Evolutionary conservation across 2,329 filamentous ascomycete species (phyloP).

Genomic region (Graphilbum ipis-grandicollis): DNA sequence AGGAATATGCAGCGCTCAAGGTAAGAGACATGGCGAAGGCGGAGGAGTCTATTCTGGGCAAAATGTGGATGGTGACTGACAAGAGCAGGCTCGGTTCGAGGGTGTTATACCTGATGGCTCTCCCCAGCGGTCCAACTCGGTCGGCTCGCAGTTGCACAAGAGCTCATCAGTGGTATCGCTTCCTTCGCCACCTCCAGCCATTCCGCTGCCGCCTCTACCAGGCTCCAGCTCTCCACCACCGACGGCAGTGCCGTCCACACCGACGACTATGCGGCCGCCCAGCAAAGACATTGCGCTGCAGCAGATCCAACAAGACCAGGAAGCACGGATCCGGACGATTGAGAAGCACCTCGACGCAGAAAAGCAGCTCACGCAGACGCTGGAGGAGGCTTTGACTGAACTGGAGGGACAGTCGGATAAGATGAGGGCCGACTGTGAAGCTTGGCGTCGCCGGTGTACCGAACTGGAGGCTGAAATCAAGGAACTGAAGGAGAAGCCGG

Average conservation of each 20-base stretch:
- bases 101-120: conserved; percentile 21
- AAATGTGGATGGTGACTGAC: not conserved
- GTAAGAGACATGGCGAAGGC: too few relatives aligned
- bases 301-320: conserved; percentile 85
- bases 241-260: conserved; percentile 28
- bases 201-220: conserved; percentile 86
- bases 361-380: conserved; percentile 85
- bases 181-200: conserved; percentile 85
- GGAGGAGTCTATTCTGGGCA: not conserved
- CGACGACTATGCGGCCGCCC: conserved; percentile 47
- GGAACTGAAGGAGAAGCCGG: conserved; percentile 39
- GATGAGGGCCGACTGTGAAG: conserved; percentile 77
- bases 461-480: conserved; percentile 58
- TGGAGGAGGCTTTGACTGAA: conserved; percentile 90
- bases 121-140: conserved; percentile 41
- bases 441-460: conserved; percentile 72
- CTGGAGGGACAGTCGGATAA: conserved; percentile 84
- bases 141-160: conserved; percentile 60
- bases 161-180: conserved; percentile 67
- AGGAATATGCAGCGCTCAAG: conserved; percentile 63
- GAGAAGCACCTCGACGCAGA: conserved; percentile 94
- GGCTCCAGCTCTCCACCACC: conserved; percentile 32
- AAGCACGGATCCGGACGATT: conserved; percentile 84
- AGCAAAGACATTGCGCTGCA: conserved; percentile 65
- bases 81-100: conserved; percentile 39